Percentiles rank a stretch among this genome's conserved stretches.
phyloP scores from a whole-genome alignment of 108 stramenopile genomes.

The Seminavis robusta region DNA sequence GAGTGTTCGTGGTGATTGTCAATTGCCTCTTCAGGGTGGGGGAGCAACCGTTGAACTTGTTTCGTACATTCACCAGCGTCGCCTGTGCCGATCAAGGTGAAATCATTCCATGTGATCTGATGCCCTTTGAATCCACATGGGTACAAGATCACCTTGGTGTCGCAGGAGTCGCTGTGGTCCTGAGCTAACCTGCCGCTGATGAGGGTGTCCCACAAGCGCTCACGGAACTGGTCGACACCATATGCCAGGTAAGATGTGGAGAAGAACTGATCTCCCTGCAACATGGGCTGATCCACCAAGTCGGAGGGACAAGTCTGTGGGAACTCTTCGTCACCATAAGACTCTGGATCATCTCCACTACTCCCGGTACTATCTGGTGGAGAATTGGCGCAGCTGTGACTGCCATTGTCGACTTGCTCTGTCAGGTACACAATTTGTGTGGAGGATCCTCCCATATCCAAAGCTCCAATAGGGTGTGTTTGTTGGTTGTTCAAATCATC shows the following conservation, averaged over 20 bases:
- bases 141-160: conserved; percentile 46
- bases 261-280: conserved; percentile 79
- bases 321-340: background rate
- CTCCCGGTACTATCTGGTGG: background rate
- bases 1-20: conserved; percentile 38
- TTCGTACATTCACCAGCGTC: conserved; percentile 63
- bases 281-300: background rate
- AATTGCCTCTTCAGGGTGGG: conserved; percentile 64
- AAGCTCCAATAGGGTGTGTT: conserved; percentile 48
- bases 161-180: conserved; percentile 16
- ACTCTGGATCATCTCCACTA: background rate
- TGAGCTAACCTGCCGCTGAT: conserved; percentile 21
- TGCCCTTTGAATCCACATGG: conserved; percentile 79
- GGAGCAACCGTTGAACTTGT: conserved; percentile 71
- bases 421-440: conserved; percentile 83
- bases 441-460: conserved; percentile 87
- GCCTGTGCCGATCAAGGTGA: conserved; percentile 68
- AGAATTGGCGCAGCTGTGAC: too few species aligned
- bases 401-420: background rate
- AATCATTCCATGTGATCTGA: conserved; percentile 49
- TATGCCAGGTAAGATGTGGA: conserved; percentile 80
- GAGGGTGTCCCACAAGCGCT: conserved; percentile 72
- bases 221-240: conserved; percentile 86
- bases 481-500: conserved; percentile 24
- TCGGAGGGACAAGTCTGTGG: background rate